phyloP scores from a whole-genome alignment of 345 rosid genomes.

The Acer negundo region DNA sequence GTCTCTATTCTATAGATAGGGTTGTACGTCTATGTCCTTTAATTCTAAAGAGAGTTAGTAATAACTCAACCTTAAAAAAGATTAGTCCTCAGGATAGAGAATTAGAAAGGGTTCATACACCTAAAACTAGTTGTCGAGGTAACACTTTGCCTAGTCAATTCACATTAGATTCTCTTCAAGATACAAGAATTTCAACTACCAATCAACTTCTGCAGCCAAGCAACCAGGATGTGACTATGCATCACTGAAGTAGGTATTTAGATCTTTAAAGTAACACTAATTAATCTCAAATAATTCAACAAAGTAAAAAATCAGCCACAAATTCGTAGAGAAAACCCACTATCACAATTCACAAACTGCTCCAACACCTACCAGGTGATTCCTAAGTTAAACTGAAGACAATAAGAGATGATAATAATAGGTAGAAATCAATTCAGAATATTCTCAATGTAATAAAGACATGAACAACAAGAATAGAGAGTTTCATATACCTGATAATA shows the following conservation, averaged over 20 bases:
- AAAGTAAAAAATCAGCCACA: background rate
- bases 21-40: background rate
- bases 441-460: background rate
- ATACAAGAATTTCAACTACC: background rate
- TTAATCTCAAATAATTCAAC: background rate
- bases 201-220: background rate
- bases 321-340: background rate
- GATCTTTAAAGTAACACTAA: constrained; percentile 7
- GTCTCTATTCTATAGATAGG: background rate
- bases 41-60: background rate
- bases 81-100: background rate
- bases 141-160: background rate
- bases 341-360: background rate
- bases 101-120: background rate
- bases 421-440: background rate
- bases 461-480: constrained; percentile 7
- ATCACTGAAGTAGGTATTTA: background rate
- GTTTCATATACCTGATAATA: constrained; percentile 77
- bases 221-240: background rate
- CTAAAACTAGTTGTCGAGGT: background rate
- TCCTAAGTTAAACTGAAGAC: background rate
- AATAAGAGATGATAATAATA: background rate
- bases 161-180: no score
- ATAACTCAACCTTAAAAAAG: background rate
- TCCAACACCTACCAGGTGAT: background rate